A percentile compares a stretch with the other conserved stretches of the same genome.
These are phyloP conservation scores for Ambrosiella cleistominuta DNA, from an alignment of 2,329 filamentous ascomycete species.

Conservation along the genomic window DNA sequence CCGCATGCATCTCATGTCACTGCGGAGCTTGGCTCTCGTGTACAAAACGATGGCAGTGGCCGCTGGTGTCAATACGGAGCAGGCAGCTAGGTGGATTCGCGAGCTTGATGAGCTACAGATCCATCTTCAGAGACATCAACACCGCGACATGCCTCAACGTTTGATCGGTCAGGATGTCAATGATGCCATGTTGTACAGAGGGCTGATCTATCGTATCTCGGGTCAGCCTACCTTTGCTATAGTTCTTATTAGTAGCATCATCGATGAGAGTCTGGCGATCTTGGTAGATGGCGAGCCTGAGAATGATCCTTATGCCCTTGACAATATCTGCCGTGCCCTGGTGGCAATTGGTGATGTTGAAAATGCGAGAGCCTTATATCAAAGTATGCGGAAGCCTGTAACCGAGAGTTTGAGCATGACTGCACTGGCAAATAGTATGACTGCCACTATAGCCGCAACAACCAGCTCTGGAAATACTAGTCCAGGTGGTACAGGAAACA, in stretches of 20 bases:
- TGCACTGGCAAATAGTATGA: neutral
- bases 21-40: slow-evolving; percentile 23
- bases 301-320: slow-evolving; percentile 26
- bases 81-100: slow-evolving; percentile 19
- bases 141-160: slow-evolving; percentile 23
- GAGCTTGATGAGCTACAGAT: slow-evolving; percentile 22
- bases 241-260: slow-evolving; percentile 19
- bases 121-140: slow-evolving; percentile 23
- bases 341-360: slow-evolving; percentile 22
- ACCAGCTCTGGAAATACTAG: slow-evolving; percentile 15
- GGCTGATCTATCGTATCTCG: slow-evolving; percentile 22
- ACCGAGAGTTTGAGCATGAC: slow-evolving; percentile 18
- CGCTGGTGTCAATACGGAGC: slow-evolving; percentile 16
- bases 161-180: slow-evolving; percentile 27
- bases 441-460: neutral
- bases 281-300: slow-evolving; percentile 24
- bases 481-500: slow-evolving; percentile 17
- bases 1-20: slow-evolving; percentile 24
- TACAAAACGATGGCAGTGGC: slow-evolving; percentile 21
- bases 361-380: slow-evolving; percentile 22
- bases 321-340: slow-evolving; percentile 24
- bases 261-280: slow-evolving; percentile 23
- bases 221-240: slow-evolving; percentile 18
- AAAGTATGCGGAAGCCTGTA: slow-evolving; percentile 22
- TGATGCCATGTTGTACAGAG: slow-evolving; percentile 24